These are phyloP conservation scores for Prunus mira DNA, from an alignment of 306 rosid genomes.

Conservation along the genomic window DNA sequence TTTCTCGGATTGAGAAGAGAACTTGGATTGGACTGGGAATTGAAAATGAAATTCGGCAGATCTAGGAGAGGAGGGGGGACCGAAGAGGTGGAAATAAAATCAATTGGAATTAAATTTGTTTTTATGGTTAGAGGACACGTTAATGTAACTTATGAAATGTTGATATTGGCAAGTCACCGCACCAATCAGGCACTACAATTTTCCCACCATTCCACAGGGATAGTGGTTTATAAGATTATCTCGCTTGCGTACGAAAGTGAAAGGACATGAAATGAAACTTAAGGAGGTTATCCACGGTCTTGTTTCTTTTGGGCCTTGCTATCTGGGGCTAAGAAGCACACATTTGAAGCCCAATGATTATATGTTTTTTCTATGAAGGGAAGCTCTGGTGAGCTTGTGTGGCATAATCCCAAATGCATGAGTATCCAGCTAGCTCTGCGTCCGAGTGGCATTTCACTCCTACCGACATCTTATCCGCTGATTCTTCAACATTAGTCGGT, in stretches of 20 bases:
- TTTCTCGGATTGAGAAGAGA: neutral
- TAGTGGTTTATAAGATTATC: too few species aligned
- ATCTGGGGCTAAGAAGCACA: too few species aligned
- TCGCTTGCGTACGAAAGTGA: too few species aligned
- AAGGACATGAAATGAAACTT: too few species aligned
- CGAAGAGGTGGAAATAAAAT: neutral
- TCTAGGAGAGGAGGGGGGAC: slow-evolving; percentile 19
- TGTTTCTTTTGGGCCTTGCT: too few species aligned
- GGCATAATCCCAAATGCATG: too few species aligned
- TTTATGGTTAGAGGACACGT: slow-evolving; percentile 4
- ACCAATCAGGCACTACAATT: neutral
- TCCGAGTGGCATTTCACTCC: neutral
- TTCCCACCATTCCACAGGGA: neutral
- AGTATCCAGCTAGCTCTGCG: neutral
- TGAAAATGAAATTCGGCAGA: slow-evolving; percentile 23
- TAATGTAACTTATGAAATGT: neutral
- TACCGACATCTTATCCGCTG: too few species aligned
- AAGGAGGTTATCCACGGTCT: too few species aligned
- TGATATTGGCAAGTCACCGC: neutral
- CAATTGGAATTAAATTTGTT: neutral
- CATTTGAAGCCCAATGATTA: too few species aligned
- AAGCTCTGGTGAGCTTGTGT: too few species aligned
- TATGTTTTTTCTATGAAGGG: too few species aligned
- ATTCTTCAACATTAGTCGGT: neutral
- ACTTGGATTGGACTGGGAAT: neutral